Evolutionary conservation across 108 stramenopile species (phyloP).

Genomic region (Fistulifera pelliculosa): DNA sequence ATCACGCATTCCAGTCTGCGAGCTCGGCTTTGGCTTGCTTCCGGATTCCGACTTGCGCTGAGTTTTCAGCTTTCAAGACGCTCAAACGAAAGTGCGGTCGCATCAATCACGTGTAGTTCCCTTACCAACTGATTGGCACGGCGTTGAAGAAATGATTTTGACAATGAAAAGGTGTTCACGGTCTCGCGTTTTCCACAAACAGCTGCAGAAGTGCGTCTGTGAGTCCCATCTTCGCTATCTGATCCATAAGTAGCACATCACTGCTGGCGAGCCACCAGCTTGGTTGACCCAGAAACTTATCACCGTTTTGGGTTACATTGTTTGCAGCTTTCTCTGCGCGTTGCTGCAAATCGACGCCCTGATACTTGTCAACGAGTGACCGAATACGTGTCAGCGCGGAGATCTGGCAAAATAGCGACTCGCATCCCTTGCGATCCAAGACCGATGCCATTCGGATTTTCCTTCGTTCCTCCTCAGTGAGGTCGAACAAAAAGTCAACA

Average conservation of each 20-base stretch:
- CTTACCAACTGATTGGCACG: not conserved
- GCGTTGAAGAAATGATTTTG: not conserved
- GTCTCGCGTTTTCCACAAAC: not conserved
- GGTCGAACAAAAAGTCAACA: slow-evolving; percentile 29
- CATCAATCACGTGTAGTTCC: slow-evolving; percentile 2
- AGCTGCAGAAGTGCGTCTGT: not conserved
- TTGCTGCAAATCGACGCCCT: not conserved
- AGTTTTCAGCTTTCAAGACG: too few species aligned
- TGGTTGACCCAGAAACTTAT: not conserved
- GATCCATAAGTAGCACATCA: not conserved
- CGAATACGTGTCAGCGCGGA: slow-evolving; percentile 57
- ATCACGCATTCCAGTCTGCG: too few species aligned
- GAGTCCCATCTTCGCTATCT: not conserved
- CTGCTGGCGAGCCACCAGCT: not conserved
- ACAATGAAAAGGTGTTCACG: not conserved
- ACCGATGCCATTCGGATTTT: slow-evolving; percentile 31
- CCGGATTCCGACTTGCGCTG: too few species aligned
- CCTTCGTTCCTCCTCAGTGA: slow-evolving; percentile 19
- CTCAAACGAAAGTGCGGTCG: not conserved
- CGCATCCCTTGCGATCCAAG: slow-evolving; percentile 51
- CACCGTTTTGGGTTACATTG: not conserved
- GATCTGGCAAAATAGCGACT: slow-evolving; percentile 54
- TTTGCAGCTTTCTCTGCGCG: not conserved
- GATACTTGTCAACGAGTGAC: slow-evolving; percentile 32
- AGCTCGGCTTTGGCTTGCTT: too few species aligned